phyloP scores from a whole-genome alignment of 2,329 filamentous ascomycete species.

The Diaporthe sp. region DNA sequence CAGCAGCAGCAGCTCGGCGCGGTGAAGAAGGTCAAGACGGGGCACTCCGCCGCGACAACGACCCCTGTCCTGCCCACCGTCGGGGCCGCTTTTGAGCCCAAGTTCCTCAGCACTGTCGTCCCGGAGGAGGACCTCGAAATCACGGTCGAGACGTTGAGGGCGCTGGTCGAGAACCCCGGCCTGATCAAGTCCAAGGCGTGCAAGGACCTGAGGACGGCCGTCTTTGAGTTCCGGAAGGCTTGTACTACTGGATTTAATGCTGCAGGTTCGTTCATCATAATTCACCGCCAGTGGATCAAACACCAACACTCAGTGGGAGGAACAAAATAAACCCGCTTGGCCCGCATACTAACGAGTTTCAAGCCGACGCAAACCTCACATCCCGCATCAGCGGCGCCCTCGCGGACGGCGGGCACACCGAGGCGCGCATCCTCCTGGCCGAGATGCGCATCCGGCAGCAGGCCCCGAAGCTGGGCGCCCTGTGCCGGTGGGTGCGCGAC shows the following conservation, averaged over 20 bases:
- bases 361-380: conserved; percentile 74
- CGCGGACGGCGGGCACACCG: conserved; percentile 74
- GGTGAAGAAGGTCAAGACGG: conserved; percentile 39
- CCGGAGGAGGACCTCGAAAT: conserved; percentile 42
- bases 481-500: conserved; percentile 81
- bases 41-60: not conserved
- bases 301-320: too few species aligned
- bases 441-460: conserved; percentile 79
- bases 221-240: conserved; percentile 78
- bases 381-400: conserved; percentile 76
- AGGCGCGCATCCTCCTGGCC: conserved; percentile 75
- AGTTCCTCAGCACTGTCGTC: conserved; percentile 38
- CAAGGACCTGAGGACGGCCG: conserved; percentile 75
- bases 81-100: conserved; percentile 26
- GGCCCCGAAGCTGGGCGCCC: conserved; percentile 75
- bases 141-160: conserved; percentile 39
- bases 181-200: conserved; percentile 79
- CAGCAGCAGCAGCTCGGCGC: conserved; percentile 33
- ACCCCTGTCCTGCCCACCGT: conserved; percentile 26
- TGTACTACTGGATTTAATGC: conserved; percentile 77
- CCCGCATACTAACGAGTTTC: too few species aligned
- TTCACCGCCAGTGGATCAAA: too few species aligned
- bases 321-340: too few species aligned
- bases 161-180: conserved; percentile 62
- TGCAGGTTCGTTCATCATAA: conserved; percentile 58